phyloP scores from a whole-genome alignment of 331 rosid species.

The Saraca asoca region DNA sequence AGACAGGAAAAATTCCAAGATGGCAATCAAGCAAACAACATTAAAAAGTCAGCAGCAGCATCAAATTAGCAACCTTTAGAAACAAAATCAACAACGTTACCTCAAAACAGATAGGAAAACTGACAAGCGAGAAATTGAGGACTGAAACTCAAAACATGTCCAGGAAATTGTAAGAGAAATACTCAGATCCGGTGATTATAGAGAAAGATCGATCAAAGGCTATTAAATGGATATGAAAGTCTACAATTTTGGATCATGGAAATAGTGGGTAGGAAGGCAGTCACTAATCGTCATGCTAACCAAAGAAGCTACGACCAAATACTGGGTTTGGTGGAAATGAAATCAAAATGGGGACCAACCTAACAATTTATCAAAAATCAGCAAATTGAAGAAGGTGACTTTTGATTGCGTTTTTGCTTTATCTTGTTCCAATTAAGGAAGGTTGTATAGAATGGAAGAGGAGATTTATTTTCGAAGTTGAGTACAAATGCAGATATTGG shows the following conservation, averaged over 20 bases:
- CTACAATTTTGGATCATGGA: slow-evolving; percentile 15
- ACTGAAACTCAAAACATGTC: slow-evolving; percentile 1
- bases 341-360: background rate
- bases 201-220: background rate
- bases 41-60: background rate
- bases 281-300: slow-evolving; percentile 18
- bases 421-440: slow-evolving; percentile 16
- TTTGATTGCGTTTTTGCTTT: background rate
- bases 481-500: slow-evolving; percentile 20
- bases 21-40: slow-evolving; percentile 6
- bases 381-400: slow-evolving; percentile 30
- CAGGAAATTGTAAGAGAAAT: slow-evolving; percentile 6
- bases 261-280: slow-evolving; percentile 26
- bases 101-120: slow-evolving; percentile 22
- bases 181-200: slow-evolving; percentile 10
- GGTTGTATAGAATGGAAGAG: background rate
- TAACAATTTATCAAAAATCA: background rate
- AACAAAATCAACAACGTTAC: slow-evolving; percentile 22
- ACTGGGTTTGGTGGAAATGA: background rate
- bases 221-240: background rate
- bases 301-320: slow-evolving; percentile 12
- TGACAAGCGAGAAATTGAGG: slow-evolving; percentile 29
- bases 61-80: slow-evolving; percentile 24
- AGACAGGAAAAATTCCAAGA: slow-evolving; percentile 17
- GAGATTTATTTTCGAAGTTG: background rate